Evolutionary conservation across 345 rosid species (phyloP).

Genomic region (Pugionium dolabratum): DNA sequence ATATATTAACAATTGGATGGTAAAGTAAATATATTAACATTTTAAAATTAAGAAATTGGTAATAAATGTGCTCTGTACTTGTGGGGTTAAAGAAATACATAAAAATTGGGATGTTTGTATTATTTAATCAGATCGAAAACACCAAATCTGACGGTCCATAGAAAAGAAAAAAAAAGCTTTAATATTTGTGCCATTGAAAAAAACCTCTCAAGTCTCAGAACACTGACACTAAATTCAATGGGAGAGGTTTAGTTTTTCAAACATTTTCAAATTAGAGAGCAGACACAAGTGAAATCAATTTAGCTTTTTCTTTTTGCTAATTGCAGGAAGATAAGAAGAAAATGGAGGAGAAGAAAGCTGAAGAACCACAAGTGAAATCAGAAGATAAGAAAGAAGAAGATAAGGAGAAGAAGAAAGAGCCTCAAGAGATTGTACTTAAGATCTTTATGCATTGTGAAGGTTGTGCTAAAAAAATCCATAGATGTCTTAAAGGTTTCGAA

Average conservation of each 20-base stretch:
- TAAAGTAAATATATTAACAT: too few relatives aligned
- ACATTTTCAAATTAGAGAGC: constrained; percentile 21
- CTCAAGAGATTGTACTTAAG: constrained; percentile 70
- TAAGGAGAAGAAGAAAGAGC: constrained; percentile 45
- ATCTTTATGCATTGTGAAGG: constrained; percentile 99
- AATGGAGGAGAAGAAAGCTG: constrained; percentile 33
- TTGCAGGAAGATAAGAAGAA: constrained; percentile 36
- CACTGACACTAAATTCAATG: constrained; percentile 51
- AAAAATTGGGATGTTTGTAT: constrained; percentile 1
- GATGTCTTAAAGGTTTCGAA: constrained; percentile 73
- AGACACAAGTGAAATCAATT: too few relatives aligned
- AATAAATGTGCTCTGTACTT: constrained; percentile 18
- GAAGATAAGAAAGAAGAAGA: constrained; percentile 52
- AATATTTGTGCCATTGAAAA: constrained; percentile 35
- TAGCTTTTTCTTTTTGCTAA: neutral
- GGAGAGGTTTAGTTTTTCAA: constrained; percentile 55
- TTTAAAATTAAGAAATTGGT: neutral
- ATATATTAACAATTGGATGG: too few relatives aligned
- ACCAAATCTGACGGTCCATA: constrained; percentile 30
- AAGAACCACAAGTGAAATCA: constrained; percentile 61
- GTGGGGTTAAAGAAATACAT: constrained; percentile 9
- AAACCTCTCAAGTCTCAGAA: constrained; percentile 23
- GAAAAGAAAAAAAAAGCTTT: constrained; percentile 18
- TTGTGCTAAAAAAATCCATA: constrained; percentile 84
- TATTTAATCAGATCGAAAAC: constrained; percentile 24